Evolutionary conservation across 106 monocot genomes (phyloP).

Genomic region (Dendrobium nobile): DNA sequence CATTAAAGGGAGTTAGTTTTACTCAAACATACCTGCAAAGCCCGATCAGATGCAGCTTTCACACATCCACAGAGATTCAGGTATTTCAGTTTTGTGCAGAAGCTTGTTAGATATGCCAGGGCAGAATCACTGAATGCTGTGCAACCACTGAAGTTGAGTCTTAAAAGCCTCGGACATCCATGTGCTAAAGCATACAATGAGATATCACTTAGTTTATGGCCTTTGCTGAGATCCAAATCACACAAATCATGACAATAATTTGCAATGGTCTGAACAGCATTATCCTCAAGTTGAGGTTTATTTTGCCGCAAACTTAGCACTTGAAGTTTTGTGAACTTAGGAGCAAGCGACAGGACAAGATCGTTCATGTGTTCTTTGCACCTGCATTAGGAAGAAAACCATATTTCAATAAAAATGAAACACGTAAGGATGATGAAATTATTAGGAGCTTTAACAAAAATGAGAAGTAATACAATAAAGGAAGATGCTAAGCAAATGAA

Average conservation of each 20-base stretch:
- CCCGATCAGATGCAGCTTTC: constrained; percentile 69
- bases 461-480: too few species aligned
- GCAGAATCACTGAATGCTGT: constrained; percentile 69
- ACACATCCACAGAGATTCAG: constrained; percentile 96
- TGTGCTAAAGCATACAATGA: constrained; percentile 75
- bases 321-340: constrained; percentile 82
- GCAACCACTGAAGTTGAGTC: constrained; percentile 91
- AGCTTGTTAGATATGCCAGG: constrained; percentile 49
- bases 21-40: constrained; percentile 55
- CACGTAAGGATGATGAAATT: neutral
- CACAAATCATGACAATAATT: constrained; percentile 67
- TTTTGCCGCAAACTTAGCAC: constrained; percentile 62
- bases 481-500: too few species aligned
- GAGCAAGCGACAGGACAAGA: constrained; percentile 71
- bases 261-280: constrained; percentile 70
- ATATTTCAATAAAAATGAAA: neutral
- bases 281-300: constrained; percentile 73
- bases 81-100: constrained; percentile 55
- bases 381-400: constrained; percentile 27
- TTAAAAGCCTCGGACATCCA: constrained; percentile 71
- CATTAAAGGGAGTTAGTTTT: neutral
- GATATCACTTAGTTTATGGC: constrained; percentile 60
- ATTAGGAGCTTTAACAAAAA: neutral
- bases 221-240: constrained; percentile 93
- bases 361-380: constrained; percentile 86